Base-by-base conservation (phyloP, 768 basidiomycete species). In the Symmetrospora coprosmae region DNA sequence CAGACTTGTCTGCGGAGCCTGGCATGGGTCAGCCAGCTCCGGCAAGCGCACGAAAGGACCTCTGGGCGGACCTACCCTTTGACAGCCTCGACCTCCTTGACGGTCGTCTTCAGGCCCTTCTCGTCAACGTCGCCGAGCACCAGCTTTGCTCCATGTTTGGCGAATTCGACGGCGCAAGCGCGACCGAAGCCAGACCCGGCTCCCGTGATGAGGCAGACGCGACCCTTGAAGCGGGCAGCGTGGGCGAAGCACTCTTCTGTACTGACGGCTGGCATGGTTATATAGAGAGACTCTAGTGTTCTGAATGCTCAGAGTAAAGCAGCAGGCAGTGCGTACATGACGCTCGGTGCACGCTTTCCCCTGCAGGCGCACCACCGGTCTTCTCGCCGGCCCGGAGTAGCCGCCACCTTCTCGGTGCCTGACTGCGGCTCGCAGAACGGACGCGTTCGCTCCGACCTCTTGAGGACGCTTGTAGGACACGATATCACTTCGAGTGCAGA, bases 61-160 rank as follows among this genome's bases (percentile, higher is more conserved):
- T 25, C 17, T 21, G 23, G 6, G 21, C 14, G 21, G 16, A 43
- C 55, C 33, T 30, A 58, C 55, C 55, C 41, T n/a, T 43, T 43
- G 31, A 41, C 55, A 25, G 28, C 17, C 16, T 58, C 41, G 16
- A 58, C 55, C 25, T 58, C 55, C 43, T 30, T 31, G 41, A 45
- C 27, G 7, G 43, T 43, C 2, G 27, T 27, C 55, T 58, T 39
- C 31, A 58, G 30, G 4, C 55, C 55, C 21, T 58, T 58, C 41
- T 58, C 55, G 28, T 58, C 55, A 21, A 58, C 28, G 30, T 58
- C 55, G 21, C 55, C 55, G 21, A 58, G 43, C 21, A 58, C 55
- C 11, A 58, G 41, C 55, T 58, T 58, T 30, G 55, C 55, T 23
- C 55, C 55, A 31, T 58, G 40, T 27, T 58, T 58, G 11, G 55